Evolutionary conservation across 2,329 filamentous ascomycete species (phyloP), one percentile per base, ranked within the genome.

Genomic region (Sporothrix humicola): DNA sequence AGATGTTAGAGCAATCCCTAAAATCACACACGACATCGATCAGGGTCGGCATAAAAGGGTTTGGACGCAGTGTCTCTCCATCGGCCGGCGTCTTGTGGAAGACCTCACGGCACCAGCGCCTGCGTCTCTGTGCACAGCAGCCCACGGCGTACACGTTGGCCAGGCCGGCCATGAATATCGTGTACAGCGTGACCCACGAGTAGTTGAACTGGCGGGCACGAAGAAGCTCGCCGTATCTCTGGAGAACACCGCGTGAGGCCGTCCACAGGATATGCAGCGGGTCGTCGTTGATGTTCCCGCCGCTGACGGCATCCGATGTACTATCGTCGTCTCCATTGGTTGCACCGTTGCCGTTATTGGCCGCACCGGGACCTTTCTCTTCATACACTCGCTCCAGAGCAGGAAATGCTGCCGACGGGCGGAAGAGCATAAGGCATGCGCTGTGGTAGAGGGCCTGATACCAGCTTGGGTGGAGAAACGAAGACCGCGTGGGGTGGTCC

Each of bases 101-200:
- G 46, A 37, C 23, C 4, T 65, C 58, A 17, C 31, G 46, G 31
- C 26, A 46, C 58, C 58, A 65, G 4, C 59, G 46, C n/a, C 52
- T 72, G 3, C 59, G 58, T 20, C 58, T 13, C 58, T 72, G 70
- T 65, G 72, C 72, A 63, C 69, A 77, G 52, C 61, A 75, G 2
- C 76, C 76, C 13, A 77, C 71, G 50, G 63, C 63, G 65, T 77
- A 77, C 13, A 76, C 61, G 26, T 74, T 75, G 50, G 76, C 69
- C 3, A 77, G 70, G 3, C 76, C 76, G 3, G 76, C 76, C 46
- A 76, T 77, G 73, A 77, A 76, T 13, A 77, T 75, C n/a, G 72
- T 73, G 50, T 77, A 76, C 42, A 77, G 56, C 15, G 73, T 74
- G 13, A 77, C 73, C 76, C 76, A 77, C 7, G 76, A 77, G 72